Evolutionary conservation across 2,329 filamentous ascomycete genomes (phyloP), one percentile per base, ranked within the genome.

Genomic region (Fusarium staphyleae): DNA sequence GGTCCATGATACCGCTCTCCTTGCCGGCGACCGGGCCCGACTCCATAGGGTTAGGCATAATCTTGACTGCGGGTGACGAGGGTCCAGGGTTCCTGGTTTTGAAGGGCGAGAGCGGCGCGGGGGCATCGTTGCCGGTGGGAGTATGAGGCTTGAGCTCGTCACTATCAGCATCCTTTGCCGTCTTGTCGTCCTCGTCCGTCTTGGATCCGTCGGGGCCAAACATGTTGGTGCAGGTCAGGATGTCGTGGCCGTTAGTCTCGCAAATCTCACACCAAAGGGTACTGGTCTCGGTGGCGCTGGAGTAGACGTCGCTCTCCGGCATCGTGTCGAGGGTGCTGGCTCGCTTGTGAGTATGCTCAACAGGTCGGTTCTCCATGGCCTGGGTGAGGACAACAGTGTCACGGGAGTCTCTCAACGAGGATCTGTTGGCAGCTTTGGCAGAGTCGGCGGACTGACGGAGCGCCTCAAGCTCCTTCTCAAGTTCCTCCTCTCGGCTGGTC

Each of bases 181-280:
- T 72, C 34, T 59, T 65, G 13, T 50, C 59, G 11, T 72, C 70
- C 48, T 58, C 66, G 34, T 69, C 66, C 55, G 63, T 63, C 65
- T 75, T 74, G 44, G 63, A 63, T 28, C 72, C 70, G 19, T 77
- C 77, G 7, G 77, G 70, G 3, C 82, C 86, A 72, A 90, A 93
- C 87, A 96, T 95, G 72, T 91, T 93, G 46, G 90, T 92, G 80
- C 93, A 98, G 16, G 90, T 96, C 50, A 98, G 79, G 55, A 98
- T 96, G 67, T 98, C 93, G 70, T 98, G 93, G 13, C 93, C 93
- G 39, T 85, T 83, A 28, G 90, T 90, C 77, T 97, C 93, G 76
- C 93, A 98, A 57, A 98, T 95, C 75, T 98, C 95, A 74, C 93
- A 98, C 89, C 90, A 96, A 58, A 93, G 81, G 13, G 81, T 84